Evolutionary conservation across 768 basidiomycete genomes (phyloP).

Genomic region (Dioszegia crocea): DNA sequence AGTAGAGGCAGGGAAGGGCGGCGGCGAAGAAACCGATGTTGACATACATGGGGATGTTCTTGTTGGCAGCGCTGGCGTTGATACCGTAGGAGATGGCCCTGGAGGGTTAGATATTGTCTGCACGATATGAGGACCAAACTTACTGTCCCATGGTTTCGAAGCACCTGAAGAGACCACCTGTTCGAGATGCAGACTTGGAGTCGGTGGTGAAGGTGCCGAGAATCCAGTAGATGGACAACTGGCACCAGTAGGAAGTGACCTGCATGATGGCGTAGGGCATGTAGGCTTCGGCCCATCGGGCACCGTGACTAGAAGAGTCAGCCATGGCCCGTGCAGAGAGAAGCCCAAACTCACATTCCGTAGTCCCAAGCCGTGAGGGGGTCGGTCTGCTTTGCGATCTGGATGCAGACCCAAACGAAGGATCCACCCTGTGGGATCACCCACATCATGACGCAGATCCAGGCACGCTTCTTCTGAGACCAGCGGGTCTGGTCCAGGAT

Average conservation of each 20-base stretch:
- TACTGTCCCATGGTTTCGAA: constrained; percentile 34
- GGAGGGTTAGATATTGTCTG: no score
- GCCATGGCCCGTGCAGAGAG: neutral
- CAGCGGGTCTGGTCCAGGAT: constrained; percentile 31
- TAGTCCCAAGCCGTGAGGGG: neutral
- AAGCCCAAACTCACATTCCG: neutral
- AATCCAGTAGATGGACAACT: constrained; percentile 34
- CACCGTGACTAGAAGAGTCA: constrained; percentile 2
- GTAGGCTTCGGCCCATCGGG: neutral
- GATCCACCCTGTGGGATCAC: constrained; percentile 17
- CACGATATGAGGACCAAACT: no score
- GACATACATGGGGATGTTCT: constrained; percentile 20
- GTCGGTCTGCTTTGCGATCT: neutral
- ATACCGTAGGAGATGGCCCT: constrained; percentile 12
- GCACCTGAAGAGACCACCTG: constrained; percentile 29
- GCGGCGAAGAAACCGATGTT: constrained; percentile 13
- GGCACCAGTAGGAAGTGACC: constrained; percentile 9
- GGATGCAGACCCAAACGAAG: constrained; percentile 31
- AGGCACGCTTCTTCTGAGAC: constrained; percentile 15
- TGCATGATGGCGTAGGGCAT: constrained; percentile 6
- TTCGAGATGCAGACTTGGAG: constrained; percentile 20
- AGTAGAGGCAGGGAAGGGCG: constrained; percentile 14
- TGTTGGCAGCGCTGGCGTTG: constrained; percentile 13
- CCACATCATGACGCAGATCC: constrained; percentile 20
- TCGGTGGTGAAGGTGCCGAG: constrained; percentile 28